Evolutionary conservation across 164 flowering plant species (phyloP).

Genomic region (Sextonia rubra): DNA sequence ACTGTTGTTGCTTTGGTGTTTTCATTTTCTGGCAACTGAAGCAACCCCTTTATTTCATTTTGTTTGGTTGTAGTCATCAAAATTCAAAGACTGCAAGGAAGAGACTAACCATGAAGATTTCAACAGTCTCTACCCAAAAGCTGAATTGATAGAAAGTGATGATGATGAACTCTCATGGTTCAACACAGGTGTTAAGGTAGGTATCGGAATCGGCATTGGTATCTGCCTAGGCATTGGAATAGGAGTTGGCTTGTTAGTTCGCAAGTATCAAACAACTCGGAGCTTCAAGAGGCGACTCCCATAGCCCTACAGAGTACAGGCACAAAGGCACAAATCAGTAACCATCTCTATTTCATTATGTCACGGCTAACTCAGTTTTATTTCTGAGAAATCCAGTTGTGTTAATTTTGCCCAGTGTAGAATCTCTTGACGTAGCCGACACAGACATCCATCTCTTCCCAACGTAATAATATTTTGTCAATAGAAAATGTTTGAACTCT

Average conservation of each 20-base stretch:
- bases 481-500: too few species aligned
- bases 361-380: not conserved
- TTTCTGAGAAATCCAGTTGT: not conserved
- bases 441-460: not conserved
- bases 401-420: not conserved
- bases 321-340: not conserved
- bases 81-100: conserved; percentile 35
- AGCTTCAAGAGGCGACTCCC: conserved; percentile 57
- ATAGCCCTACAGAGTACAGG: conserved; percentile 25
- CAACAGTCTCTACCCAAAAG: conserved; percentile 42
- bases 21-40: not conserved
- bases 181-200: conserved; percentile 86
- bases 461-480: not conserved
- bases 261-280: conserved; percentile 71
- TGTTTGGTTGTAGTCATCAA: conserved; percentile 29
- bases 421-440: not conserved
- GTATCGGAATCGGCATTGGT: conserved; percentile 88
- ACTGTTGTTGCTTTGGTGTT: not conserved
- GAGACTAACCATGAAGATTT: conserved; percentile 56
- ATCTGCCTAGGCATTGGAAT: conserved; percentile 75
- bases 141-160: conserved; percentile 61
- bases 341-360: not conserved
- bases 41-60: not conserved
- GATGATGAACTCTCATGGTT: conserved; percentile 90
- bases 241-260: conserved; percentile 78